Percentiles rank a stretch among this genome's conserved stretches.
Conservation (phyloP, 768 basidiomycete species). For the Boletus tomentosulus region DNA sequence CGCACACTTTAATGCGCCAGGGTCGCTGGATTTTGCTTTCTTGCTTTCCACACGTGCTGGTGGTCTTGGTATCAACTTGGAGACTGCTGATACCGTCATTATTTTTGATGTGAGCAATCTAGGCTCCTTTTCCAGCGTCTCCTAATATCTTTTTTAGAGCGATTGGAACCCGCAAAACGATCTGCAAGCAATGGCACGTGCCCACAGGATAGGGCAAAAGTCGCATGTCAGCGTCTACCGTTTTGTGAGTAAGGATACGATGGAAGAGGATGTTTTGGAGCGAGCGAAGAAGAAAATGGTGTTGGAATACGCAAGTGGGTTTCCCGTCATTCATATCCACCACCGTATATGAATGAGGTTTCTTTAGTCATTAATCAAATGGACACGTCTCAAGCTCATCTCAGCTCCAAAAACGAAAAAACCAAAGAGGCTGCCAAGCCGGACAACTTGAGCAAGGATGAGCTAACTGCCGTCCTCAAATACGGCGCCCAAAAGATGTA, state of each 20-base stretch:
- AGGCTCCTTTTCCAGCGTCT: background rate
- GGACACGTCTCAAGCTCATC: constrained; percentile 97
- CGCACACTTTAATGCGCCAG: constrained; percentile 92
- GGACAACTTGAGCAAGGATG: constrained; percentile 90
- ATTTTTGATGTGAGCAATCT: constrained; percentile 84
- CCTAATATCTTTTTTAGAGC: constrained; percentile 51
- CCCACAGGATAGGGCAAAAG: constrained; percentile 98
- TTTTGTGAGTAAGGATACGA: constrained; percentile 98
- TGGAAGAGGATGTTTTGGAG: constrained; percentile 98
- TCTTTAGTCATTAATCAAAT: constrained; percentile 97
- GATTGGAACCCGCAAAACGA: constrained; percentile 99
- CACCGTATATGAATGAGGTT: constrained; percentile 7
- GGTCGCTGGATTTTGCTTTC: constrained; percentile 95
- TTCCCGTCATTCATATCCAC: constrained; percentile 13
- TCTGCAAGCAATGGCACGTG: constrained; percentile 98
- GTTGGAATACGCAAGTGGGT: constrained; percentile 96
- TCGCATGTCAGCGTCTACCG: constrained; percentile 98
- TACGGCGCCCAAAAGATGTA: constrained; percentile 98
- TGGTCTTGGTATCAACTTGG: constrained; percentile 96
- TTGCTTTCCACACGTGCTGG: constrained; percentile 95
- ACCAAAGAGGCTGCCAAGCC: constrained; percentile 68
- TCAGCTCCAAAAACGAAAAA: constrained; percentile 72
- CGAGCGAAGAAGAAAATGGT: constrained; percentile 99
- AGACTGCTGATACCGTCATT: constrained; percentile 98
- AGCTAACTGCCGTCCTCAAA: constrained; percentile 94